Evolutionary conservation across 176 grass and related monocot genomes (phyloP), one percentile per base, ranked within the genome.

Genomic region (Oryza meridionalis): DNA sequence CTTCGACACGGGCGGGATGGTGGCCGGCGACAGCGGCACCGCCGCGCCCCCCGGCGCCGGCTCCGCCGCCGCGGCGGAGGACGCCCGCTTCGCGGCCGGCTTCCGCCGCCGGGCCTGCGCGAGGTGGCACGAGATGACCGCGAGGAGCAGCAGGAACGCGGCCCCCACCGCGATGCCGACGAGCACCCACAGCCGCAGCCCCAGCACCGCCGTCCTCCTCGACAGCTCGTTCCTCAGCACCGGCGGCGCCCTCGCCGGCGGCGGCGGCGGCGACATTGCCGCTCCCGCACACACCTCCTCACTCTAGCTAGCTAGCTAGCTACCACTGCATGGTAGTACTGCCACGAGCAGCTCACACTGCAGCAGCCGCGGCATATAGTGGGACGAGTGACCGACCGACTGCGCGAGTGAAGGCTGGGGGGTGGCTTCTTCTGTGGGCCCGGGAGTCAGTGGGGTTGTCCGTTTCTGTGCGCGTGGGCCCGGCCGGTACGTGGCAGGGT

Each of bases 111-210:
- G 77, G n/a, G 87, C 85, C 29, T 86, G 82, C 32, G 87, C 85
- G 3, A 98, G 87, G 87, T 92, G 85, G 37, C 92, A 46, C 32
- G 93, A 90, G 79, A 98, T 73, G 87, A 98, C 85, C 55, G 89
- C 88, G 50, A 98, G 86, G 22, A 98, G 83, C 33, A 98, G 89
- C 64, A 98, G 84, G 78, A 98, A 98, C 45, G 91, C 89, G 49
- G 90, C 82, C 19, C 93, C 91, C 11, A 98, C 73, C 47, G 84
- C 79, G 71, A 98, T 90, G 71, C 93, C 92, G 8, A 98, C 87
- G 4, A 98, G 65, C 83, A 98, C 96, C 96, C 96, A 95, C 26
- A 98, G 87, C 27, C 87, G 91, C 53, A 98, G 91, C 13, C 96
- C 96, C 69, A 98, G 84, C 78, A 98, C 84, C 9, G 84, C 88